phyloP scores from a whole-genome alignment of 116 monocot genomes.

The Zostera marina region DNA sequence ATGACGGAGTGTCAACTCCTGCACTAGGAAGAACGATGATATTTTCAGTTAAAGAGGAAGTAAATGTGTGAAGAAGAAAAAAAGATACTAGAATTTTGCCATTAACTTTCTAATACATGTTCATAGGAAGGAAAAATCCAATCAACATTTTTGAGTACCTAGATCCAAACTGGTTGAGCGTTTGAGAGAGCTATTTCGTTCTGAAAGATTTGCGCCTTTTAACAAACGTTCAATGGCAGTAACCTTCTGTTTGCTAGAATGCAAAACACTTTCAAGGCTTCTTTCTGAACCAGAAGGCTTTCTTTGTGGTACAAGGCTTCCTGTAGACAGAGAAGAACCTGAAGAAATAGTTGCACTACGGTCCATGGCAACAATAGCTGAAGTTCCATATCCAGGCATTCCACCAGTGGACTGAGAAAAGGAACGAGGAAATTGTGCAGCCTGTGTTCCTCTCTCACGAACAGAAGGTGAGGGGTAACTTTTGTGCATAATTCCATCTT shows the following conservation, averaged over 20 bases:
- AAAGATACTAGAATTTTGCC: too few relatives aligned
- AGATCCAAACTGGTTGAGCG: conserved; percentile 83
- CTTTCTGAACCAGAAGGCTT: conserved; percentile 55
- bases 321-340: conserved; percentile 39
- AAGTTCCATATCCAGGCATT: conserved; percentile 73
- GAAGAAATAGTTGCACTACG: conserved; percentile 48
- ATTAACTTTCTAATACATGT: too few relatives aligned
- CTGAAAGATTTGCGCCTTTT: conserved; percentile 60
- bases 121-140: neutral
- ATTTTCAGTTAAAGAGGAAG: too few relatives aligned
- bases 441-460: conserved; percentile 43
- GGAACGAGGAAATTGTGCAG: conserved; percentile 25
- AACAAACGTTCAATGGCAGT: conserved; percentile 94
- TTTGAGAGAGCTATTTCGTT: conserved; percentile 32
- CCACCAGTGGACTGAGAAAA: conserved; percentile 23
- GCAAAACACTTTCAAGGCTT: conserved; percentile 78
- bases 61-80: too few relatives aligned
- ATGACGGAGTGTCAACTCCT: conserved; percentile 86
- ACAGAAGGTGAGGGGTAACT: conserved; percentile 88
- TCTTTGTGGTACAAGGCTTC: conserved; percentile 32
- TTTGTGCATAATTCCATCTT: conserved; percentile 90
- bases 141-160: conserved; percentile 34
- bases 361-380: conserved; percentile 94
- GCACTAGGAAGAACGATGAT: conserved; percentile 17
- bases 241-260: conserved; percentile 92